Conservation (phyloP, 805 yeast genomes). For the Yamadazyma sp. region DNA sequence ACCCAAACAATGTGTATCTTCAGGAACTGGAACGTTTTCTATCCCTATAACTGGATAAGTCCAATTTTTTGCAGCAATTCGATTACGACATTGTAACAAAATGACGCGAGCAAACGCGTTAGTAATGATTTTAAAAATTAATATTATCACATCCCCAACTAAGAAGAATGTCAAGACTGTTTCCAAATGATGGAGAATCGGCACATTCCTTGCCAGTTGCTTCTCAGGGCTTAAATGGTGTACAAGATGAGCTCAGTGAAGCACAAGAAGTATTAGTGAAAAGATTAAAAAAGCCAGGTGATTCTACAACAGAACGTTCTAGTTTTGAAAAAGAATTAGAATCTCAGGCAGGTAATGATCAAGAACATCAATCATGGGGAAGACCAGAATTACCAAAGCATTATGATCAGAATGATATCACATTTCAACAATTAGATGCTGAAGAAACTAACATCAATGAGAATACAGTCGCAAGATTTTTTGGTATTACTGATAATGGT, state of each 20-base stretch:
- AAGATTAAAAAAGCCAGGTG: slow-evolving; percentile 32
- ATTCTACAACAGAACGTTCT: slow-evolving; percentile 28
- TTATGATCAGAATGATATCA: slow-evolving; percentile 55
- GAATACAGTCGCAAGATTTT: slow-evolving; percentile 70
- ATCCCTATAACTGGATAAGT: too few species aligned
- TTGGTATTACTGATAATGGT: slow-evolving; percentile 90
- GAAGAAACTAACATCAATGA: slow-evolving; percentile 71
- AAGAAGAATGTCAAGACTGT: too few species aligned
- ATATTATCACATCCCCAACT: too few species aligned
- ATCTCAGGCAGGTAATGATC: slow-evolving; percentile 24
- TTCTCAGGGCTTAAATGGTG: slow-evolving; percentile 14
- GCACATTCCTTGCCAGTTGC: slow-evolving; percentile 36
- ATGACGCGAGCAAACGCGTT: too few species aligned
- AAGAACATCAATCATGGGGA: slow-evolving; percentile 42
- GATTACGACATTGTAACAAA: too few species aligned
- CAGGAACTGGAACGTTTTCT: too few species aligned
- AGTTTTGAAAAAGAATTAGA: slow-evolving; percentile 42
- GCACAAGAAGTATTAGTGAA: slow-evolving; percentile 31
- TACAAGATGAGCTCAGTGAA: slow-evolving; percentile 22
- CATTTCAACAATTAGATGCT: slow-evolving; percentile 91
- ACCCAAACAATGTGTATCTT: too few species aligned
- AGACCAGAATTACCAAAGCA: slow-evolving; percentile 55
- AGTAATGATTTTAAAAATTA: too few species aligned
- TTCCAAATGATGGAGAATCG: slow-evolving; percentile 10
- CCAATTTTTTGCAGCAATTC: too few species aligned